Conservation (phyloP, 768 basidiomycete species). For the Astraeus odoratus region DNA sequence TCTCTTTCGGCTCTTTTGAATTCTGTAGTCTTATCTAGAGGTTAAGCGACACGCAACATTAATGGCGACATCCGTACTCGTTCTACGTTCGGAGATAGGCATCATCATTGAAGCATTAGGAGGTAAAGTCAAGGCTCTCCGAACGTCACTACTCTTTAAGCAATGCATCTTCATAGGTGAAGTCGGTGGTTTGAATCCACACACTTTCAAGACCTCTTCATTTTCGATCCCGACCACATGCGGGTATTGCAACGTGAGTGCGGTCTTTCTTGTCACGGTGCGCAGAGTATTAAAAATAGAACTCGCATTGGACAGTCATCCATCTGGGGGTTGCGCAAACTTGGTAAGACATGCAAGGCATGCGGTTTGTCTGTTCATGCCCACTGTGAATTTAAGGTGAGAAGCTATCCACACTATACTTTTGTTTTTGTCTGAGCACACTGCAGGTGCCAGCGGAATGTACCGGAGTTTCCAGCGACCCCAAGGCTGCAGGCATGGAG, state of each 20-base stretch:
- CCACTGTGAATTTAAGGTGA: slow-evolving; percentile 82
- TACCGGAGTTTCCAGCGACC: slow-evolving; percentile 21
- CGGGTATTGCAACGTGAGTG: slow-evolving; percentile 67
- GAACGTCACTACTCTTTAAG: slow-evolving; percentile 1
- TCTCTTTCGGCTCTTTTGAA: slow-evolving; percentile 2
- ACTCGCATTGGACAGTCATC: slow-evolving; percentile 44
- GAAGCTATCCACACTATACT: slow-evolving; percentile 3
- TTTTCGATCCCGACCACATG: slow-evolving; percentile 84
- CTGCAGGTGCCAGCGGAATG: slow-evolving; percentile 72
- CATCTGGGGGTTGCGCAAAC: slow-evolving; percentile 84
- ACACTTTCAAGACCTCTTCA: slow-evolving; percentile 77
- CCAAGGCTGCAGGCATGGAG: slow-evolving; percentile 18
- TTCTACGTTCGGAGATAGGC: slow-evolving; percentile 60
- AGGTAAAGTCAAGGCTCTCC: slow-evolving; percentile 48
- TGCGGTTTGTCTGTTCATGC: slow-evolving; percentile 77
- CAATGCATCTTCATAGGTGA: slow-evolving; percentile 46
- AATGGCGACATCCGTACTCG: slow-evolving; percentile 47
- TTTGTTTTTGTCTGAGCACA: slow-evolving; percentile 7
- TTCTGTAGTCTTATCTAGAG: slow-evolving; percentile 53
- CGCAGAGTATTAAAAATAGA: too few species aligned
- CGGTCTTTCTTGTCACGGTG: slow-evolving; percentile 5
- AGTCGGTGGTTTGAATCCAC: slow-evolving; percentile 61
- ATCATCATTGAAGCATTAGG: slow-evolving; percentile 54
- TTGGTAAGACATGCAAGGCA: slow-evolving; percentile 75
- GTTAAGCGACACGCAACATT: slow-evolving; percentile 51